Evolutionary conservation across 306 rosid species (phyloP), one percentile per base, ranked within the genome.

Genomic region (Leucaena leucocephala): DNA sequence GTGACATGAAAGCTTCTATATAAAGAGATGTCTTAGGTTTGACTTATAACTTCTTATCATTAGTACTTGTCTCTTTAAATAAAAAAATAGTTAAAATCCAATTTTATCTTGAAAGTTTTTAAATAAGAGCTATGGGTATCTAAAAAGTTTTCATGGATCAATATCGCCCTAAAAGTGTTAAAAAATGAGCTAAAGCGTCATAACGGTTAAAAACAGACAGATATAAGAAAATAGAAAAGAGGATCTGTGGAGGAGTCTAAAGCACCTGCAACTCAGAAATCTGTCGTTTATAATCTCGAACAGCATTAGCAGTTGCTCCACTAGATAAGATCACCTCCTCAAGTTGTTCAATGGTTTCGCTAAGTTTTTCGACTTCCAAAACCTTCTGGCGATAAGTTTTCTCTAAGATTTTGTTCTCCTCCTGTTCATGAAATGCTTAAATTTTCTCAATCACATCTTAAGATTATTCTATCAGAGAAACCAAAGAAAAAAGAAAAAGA

Each of bases 331-430:
- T 77, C 46, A 81, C 90, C 85, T 92, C 98, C 80, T 94, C 97
- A 66, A 94, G 92, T 75, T 92, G 90, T 45, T 85, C 90, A 85
- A 92, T 89, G 61, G 97, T 94, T 81, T 88, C 89, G 82, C 94
- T 85, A 69, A 94, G 98, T 86, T 91, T 94, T 78, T 90, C 97
- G 45, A 94, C 97, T 77, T 92, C 97, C 57, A 83, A 77, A 73
- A 90, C 94, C 86, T 94, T 90, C 62, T 92, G 94, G 68, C 94
- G 94, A 76, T 86, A 87, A 4, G 89, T 88, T 82, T 92, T 94
- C 85, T 94, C 97, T 0, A 92, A 86, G 72, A 92, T 82, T 86
- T 88, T 87, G 88, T 92, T 89, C 82, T 92, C 98, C 70, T 92
- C 98, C 98, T 94, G 92, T 82, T 84, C 35, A 62, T 86, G 67